Conservation (phyloP, 345 rosid genomes). For the Corymbia maculata region DNA sequence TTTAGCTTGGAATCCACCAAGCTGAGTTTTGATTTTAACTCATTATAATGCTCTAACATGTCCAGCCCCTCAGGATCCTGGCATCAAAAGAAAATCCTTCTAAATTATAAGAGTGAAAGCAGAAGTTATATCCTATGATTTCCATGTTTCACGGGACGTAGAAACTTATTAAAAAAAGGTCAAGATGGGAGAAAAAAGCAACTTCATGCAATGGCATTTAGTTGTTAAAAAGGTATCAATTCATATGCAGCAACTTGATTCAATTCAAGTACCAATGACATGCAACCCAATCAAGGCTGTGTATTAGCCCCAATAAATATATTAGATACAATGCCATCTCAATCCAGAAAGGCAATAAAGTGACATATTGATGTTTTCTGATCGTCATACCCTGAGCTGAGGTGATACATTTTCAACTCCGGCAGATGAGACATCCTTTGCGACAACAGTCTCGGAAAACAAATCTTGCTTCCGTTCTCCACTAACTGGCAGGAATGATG, state of each 20-base stretch:
- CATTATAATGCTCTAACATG: conserved; percentile 15
- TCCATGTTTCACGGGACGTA: neutral
- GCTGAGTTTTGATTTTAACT: conserved; percentile 20
- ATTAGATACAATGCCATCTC: neutral
- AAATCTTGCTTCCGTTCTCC: conserved; percentile 25
- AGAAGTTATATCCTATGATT: neutral
- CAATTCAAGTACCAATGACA: neutral
- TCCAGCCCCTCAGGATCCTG: neutral
- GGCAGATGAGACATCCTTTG: conserved; percentile 1
- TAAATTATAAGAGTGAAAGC: neutral
- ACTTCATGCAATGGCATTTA: neutral
- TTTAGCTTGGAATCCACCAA: conserved; percentile 17
- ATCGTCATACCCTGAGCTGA: conserved; percentile 13
- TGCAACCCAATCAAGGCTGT: neutral
- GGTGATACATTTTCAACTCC: conserved; percentile 44
- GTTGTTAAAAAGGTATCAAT: neutral
- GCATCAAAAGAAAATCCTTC: neutral
- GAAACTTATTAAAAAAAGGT: neutral
- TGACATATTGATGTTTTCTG: neutral
- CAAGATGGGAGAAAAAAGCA: neutral
- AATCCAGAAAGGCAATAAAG: neutral
- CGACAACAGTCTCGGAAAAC: conserved; percentile 4
- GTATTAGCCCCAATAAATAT: neutral
- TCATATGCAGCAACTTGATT: neutral
- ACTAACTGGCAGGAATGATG: conserved; percentile 19